Evolutionary conservation across 2,329 filamentous ascomycete species (phyloP), one percentile per base, ranked within the genome.

Genomic region (Fusarium metavorans): DNA sequence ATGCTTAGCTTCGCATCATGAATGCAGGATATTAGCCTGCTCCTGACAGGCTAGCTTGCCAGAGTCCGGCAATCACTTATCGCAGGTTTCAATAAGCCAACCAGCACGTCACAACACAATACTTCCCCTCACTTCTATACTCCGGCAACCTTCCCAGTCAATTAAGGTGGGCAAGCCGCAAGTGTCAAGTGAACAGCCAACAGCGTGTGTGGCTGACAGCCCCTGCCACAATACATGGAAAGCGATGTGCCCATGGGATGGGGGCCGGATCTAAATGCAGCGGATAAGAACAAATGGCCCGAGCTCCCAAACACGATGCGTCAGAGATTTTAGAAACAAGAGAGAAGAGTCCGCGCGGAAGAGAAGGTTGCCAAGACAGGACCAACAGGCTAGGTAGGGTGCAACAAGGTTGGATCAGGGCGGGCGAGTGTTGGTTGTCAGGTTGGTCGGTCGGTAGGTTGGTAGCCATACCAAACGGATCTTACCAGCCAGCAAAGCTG

Each of bases 241-340:
- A 66, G 52, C 68, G 64, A 66, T 64, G 54, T 61, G 35, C 50
- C 41, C 62, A 61, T 70, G 50, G 66, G 66, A 61, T 70, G 50
- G 66, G 66, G 65, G 63, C 69, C 48, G 25, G 50, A 66, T 60
- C 50, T 52, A 30, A 72, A 59, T 35, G 59, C 60, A 57, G 41
- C 48, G 64, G 58, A 32, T 45, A 68, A 56, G 73, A 78, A 74
- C 68, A 76, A 72, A 66, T 74, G 70, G 76, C 34, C 74, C 68
- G 58, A 74, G 76, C 76, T 76, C 68, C 35, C 59, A 70, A 66
- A 34, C n/a, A 54, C 35, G 18, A 23, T n/a, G 54, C 30, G 37
- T 37, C 54, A 56, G 27, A 52, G 56, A 64, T 64, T 73, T 73
- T 65, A 56, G 32, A 32, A 68, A 39, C 67, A 71, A 58, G 41